These are phyloP conservation scores for Monocercomonoides exilis DNA, from an alignment of 78 protist species.

Conservation along the genomic window DNA sequence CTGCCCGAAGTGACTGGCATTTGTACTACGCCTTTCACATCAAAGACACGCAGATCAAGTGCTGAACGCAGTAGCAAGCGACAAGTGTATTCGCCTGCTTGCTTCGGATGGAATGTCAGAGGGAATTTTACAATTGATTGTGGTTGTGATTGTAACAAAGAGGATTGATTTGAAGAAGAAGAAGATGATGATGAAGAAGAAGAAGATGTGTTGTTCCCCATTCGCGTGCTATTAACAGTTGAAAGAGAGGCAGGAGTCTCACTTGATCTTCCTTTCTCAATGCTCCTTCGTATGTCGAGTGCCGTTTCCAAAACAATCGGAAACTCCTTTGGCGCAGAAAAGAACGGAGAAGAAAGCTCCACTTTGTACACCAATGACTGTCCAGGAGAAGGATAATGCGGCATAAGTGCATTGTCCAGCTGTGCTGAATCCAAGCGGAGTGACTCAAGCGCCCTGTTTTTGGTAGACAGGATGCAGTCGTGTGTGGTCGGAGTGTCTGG, in stretches of 20 bases:
- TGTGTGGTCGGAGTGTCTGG: background rate
- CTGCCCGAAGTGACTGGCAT: background rate
- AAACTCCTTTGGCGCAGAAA: conserved; percentile 32
- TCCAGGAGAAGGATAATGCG: background rate
- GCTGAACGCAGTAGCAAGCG: background rate
- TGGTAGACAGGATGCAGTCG: background rate
- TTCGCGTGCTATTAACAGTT: background rate
- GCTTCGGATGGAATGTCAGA: conserved; percentile 13
- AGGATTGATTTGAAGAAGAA: too few relatives aligned
- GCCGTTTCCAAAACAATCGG: background rate
- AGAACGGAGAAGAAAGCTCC: conserved; percentile 35
- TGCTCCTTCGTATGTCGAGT: too few relatives aligned
- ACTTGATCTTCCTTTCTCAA: too few relatives aligned
- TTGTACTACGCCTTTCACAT: background rate
- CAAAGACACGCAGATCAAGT: conserved; percentile 32
- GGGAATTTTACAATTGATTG: background rate
- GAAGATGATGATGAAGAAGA: background rate
- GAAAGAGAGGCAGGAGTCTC: background rate
- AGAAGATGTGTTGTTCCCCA: background rate
- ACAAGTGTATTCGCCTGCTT: conserved; percentile 21
- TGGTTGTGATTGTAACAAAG: too few relatives aligned
- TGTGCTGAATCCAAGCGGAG: background rate
- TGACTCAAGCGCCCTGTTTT: background rate
- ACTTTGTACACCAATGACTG: conserved; percentile 20
- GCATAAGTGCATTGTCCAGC: background rate